phyloP scores from a whole-genome alignment of 2,329 filamentous ascomycete species.

The Pseudogymnoascus sp. region DNA sequence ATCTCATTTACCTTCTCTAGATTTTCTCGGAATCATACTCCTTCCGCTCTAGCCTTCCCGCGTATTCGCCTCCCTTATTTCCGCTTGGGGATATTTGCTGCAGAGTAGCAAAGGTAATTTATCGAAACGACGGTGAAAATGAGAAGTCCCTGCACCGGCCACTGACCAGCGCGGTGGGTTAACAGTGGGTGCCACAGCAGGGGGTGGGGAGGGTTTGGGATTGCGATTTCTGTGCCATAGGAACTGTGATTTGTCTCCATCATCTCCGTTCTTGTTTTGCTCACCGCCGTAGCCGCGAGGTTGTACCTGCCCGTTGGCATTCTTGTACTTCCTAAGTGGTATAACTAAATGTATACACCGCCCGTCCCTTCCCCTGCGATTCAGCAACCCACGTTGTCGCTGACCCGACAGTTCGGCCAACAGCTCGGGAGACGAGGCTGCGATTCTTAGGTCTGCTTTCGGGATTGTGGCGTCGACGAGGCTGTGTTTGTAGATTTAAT shows the following conservation, averaged over 20 bases:
- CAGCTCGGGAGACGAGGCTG: not conserved
- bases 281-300: not conserved
- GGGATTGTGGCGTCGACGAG: not conserved
- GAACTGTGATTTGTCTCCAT: not conserved
- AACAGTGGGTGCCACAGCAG: not conserved
- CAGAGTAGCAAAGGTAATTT: not conserved
- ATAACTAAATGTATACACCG: not conserved
- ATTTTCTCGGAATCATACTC: not conserved
- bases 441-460: not conserved
- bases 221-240: not conserved
- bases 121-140: not conserved
- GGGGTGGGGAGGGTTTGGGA: not conserved
- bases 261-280: not conserved
- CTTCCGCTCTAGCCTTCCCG: not conserved
- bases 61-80: not conserved
- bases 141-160: not conserved
- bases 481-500: not conserved
- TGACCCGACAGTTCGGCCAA: not conserved
- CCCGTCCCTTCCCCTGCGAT: not conserved
- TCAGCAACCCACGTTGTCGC: not conserved
- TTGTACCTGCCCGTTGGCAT: not conserved
- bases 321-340: not conserved
- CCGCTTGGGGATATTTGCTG: not conserved
- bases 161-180: not conserved
- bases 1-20: not conserved